A percentile compares a stretch with the other conserved stretches of the same genome.
phyloP scores from a whole-genome alignment of 148 eudicot species.

The Rhododendron mucronatum region DNA sequence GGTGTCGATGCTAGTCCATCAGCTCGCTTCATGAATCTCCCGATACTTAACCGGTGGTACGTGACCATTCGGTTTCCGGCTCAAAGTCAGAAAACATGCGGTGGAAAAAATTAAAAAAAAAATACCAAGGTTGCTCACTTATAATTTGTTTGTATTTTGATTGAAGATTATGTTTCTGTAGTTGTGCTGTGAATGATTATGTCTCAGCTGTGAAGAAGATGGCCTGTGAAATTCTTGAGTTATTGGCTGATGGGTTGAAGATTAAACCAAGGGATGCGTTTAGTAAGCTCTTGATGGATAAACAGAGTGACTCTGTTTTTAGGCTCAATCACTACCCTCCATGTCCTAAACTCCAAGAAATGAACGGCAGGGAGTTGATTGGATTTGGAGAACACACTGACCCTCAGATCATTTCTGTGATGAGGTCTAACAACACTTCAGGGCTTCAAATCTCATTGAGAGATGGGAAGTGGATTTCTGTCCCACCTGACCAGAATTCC shows the following conservation, averaged over 20 bases:
- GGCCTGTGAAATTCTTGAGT: slow-evolving; percentile 47
- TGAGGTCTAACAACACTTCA: slow-evolving; percentile 47
- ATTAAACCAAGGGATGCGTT: slow-evolving; percentile 35
- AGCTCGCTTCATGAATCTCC: not conserved
- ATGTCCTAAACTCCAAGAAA: slow-evolving; percentile 19
- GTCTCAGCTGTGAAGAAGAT: slow-evolving; percentile 39
- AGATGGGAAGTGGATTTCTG: slow-evolving; percentile 40
- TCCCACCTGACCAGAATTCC: slow-evolving; percentile 45
- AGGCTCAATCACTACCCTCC: slow-evolving; percentile 55
- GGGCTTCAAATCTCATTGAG: slow-evolving; percentile 44
- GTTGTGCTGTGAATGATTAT: slow-evolving; percentile 35
- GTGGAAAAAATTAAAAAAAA: too few relatives aligned
- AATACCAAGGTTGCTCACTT: not conserved
- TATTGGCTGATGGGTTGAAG: slow-evolving; percentile 45
- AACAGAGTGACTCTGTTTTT: slow-evolving; percentile 54
- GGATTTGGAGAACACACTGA: slow-evolving; percentile 59
- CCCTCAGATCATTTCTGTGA: slow-evolving; percentile 51
- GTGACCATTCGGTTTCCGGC: not conserved
- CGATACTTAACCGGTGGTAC: not conserved
- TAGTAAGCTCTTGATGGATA: slow-evolving; percentile 43
- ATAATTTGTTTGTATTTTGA: not conserved
- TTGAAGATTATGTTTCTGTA: slow-evolving; percentile 1
- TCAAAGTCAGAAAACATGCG: not conserved
- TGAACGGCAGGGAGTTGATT: slow-evolving; percentile 26
- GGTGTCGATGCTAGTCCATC: not conserved